Conservation (phyloP, 1,284 basidiomycete species). For the Sporisorium exsertum region DNA sequence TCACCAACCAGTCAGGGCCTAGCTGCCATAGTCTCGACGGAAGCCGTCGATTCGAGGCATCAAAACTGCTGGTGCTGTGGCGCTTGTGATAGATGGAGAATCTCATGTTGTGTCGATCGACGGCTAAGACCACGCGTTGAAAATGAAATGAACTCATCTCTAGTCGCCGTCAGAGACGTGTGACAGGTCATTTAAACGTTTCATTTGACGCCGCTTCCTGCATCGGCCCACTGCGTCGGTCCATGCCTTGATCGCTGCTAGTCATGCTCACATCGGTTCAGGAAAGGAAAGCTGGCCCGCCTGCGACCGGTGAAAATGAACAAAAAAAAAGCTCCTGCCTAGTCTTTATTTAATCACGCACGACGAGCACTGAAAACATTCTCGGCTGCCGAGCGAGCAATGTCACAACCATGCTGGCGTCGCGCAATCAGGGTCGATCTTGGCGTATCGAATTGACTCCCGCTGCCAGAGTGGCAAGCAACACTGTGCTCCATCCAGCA, state of each 20-base stretch:
- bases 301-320: background rate
- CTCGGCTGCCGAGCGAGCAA: slow-evolving; percentile 1
- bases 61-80: too few relatives aligned
- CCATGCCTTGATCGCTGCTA: background rate
- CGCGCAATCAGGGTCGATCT: background rate
- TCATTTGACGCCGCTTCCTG: background rate
- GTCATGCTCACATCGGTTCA: background rate
- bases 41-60: too few relatives aligned
- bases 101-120: background rate
- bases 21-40: too few relatives aligned
- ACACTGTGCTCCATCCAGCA: slow-evolving; percentile 4
- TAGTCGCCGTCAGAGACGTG: slow-evolving; percentile 19
- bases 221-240: slow-evolving; percentile 2
- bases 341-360: slow-evolving; percentile 3
- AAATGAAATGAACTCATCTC: slow-evolving; percentile 3
- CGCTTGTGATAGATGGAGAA: background rate
- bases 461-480: slow-evolving; percentile 6
- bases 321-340: slow-evolving; percentile 13
- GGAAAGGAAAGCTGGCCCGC: background rate
- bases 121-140: background rate
- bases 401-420: background rate
- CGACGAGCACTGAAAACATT: background rate
- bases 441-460: slow-evolving; percentile 1
- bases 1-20: too few relatives aligned
- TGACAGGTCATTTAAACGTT: slow-evolving; percentile 38